Conservation (phyloP, 2,329 filamentous ascomycete genomes). For the Monosporascus sp. region DNA sequence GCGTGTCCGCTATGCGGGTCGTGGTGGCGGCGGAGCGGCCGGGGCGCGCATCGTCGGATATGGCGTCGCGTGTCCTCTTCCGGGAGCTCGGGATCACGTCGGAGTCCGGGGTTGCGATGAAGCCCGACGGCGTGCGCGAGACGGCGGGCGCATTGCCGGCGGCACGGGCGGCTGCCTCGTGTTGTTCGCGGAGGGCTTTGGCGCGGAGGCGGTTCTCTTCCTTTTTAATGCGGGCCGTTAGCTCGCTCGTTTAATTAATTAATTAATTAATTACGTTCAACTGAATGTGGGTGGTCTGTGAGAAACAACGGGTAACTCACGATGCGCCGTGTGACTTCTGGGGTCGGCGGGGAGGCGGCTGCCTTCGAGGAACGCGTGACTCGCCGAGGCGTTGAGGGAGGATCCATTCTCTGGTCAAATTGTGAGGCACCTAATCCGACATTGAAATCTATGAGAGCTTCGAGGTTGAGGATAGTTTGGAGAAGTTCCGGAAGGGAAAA, state of each 20-base stretch:
- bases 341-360: conserved; percentile 43
- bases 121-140: conserved; percentile 57
- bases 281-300: neutral
- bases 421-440: neutral
- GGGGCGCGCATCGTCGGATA: conserved; percentile 43
- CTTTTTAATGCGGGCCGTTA: conserved; percentile 34
- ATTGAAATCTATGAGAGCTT: neutral
- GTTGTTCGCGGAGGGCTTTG: conserved; percentile 75
- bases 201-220: conserved; percentile 84
- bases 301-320: conserved; percentile 30
- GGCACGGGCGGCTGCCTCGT: conserved; percentile 56
- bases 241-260: too few relatives aligned
- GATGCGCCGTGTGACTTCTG: conserved; percentile 49
- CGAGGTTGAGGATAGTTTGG: neutral
- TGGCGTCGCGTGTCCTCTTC: conserved; percentile 66
- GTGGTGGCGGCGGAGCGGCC: conserved; percentile 1
- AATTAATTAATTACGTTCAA: too few relatives aligned
- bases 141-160: conserved; percentile 34
- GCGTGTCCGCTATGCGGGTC: conserved; percentile 19
- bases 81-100: conserved; percentile 47
- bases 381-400: conserved; percentile 40
- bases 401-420: conserved; percentile 35
- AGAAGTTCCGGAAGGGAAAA: neutral
- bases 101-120: conserved; percentile 63
- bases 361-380: conserved; percentile 21